Evolutionary conservation across 192 early-diverging fungal species (phyloP).

Genomic region (Linderina pennispora): DNA sequence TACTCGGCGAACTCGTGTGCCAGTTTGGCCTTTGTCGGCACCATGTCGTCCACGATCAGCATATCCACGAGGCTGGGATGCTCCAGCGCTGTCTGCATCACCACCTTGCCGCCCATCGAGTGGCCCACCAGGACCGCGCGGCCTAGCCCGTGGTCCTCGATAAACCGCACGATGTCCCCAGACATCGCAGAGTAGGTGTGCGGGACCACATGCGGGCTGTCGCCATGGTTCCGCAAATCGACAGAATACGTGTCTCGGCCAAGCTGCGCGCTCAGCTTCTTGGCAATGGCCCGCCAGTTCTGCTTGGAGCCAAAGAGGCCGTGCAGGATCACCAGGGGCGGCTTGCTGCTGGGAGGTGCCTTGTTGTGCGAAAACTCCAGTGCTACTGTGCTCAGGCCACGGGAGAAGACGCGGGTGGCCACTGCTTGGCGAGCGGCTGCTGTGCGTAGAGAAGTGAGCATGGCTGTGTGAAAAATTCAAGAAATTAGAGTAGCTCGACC

Average conservation of each 20-base stretch:
- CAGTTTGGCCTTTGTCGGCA: slow-evolving; percentile 48
- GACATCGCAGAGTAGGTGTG: slow-evolving; percentile 79
- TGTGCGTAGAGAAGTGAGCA: no score
- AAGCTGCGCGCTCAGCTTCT: slow-evolving; percentile 59
- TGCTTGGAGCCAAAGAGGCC: slow-evolving; percentile 93
- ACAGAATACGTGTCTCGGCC: slow-evolving; percentile 61
- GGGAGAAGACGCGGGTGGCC: no score
- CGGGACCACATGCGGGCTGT: slow-evolving; percentile 60
- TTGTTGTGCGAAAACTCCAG: slow-evolving; percentile 14
- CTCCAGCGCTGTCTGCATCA: slow-evolving; percentile 61
- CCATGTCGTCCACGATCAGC: slow-evolving; percentile 67
- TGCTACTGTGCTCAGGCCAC: slow-evolving; percentile 14
- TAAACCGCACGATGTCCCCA: slow-evolving; percentile 65
- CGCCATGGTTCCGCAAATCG: slow-evolving; percentile 94
- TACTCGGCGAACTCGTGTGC: slow-evolving; percentile 54
- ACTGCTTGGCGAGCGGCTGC: no score
- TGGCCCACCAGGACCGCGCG: slow-evolving; percentile 73
- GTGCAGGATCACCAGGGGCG: slow-evolving; percentile 73
- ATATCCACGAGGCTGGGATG: slow-evolving; percentile 47
- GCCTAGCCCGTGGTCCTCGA: slow-evolving; percentile 51
- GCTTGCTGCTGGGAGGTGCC: not conserved
- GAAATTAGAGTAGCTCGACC: no score
- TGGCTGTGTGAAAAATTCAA: no score
- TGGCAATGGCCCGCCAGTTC: slow-evolving; percentile 85
- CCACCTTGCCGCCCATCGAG: slow-evolving; percentile 84